Conservation (phyloP, 2,329 filamentous ascomycete genomes). For the Xylariaceae sp. region DNA sequence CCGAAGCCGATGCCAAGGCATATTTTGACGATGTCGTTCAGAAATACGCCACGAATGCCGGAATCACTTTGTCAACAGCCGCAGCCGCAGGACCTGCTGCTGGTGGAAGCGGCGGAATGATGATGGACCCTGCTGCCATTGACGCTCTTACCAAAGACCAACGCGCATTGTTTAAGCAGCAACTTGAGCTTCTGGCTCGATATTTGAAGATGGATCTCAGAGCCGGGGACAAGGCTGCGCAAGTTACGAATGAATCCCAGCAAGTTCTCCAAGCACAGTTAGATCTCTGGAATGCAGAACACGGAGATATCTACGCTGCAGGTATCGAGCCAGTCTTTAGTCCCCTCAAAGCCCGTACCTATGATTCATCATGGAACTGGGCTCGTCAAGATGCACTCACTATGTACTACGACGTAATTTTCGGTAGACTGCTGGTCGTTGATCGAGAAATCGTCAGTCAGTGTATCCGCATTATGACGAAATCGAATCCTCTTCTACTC, state of each 20-base stretch:
- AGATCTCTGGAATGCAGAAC: conserved; percentile 91
- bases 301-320: conserved; percentile 91
- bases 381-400: conserved; percentile 92
- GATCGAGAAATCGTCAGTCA: conserved; percentile 98
- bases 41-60: conserved; percentile 81
- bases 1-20: conserved; percentile 85
- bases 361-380: conserved; percentile 99
- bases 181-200: conserved; percentile 88
- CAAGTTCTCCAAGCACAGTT: conserved; percentile 87
- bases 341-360: conserved; percentile 87
- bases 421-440: conserved; percentile 85
- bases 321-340: conserved; percentile 95
- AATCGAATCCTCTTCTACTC: conserved; percentile 88
- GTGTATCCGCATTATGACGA: conserved; percentile 99
- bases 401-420: conserved; percentile 99
- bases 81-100: conserved; percentile 69
- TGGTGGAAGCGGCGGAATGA: conserved; percentile 78
- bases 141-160: conserved; percentile 98
- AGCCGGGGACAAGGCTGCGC: conserved; percentile 90
- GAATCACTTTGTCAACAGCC: conserved; percentile 76
- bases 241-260: conserved; percentile 79
- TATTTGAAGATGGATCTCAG: conserved; percentile 97
- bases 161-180: conserved; percentile 93
- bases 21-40: conserved; percentile 86
- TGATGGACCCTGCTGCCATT: conserved; percentile 98